Evolutionary conservation across 257 asterid genomes (phyloP), one percentile per base, ranked within the genome.

Genomic region (Striga asiatica): DNA sequence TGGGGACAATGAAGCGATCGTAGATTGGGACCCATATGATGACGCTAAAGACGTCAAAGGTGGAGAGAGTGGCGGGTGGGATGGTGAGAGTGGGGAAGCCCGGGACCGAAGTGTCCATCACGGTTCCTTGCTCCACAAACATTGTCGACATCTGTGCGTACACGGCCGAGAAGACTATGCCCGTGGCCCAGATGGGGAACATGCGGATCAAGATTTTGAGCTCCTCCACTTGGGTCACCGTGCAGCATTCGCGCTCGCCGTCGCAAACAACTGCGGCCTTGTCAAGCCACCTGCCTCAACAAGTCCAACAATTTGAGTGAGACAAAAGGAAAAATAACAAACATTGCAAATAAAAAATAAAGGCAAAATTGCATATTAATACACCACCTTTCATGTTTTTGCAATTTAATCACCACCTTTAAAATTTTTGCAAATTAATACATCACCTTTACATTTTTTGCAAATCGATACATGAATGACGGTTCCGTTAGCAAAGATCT

Each of bases 141-240:
- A 89, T 77, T 3, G 93, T 78, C 1, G 94, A 78, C 92, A 89
- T 80, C 71, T 89, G 98, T 41, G 95, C 93, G 41, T 86, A 83
- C 24, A 83, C 95, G 0, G 98, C 95, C 3, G 92, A 63, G 57
- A 89, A 86, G 66, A 86, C 79, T 24, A 89, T 89, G n/a, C 93
- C 95, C 2, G 96, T 81, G 12, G 94, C 96, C 96, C 95, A 89
- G 43, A 86, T 75, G 57, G 98, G 96, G 39, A 89, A 86, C 96
- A 89, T 86, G 41, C 98, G 88, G 38, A 83, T 76, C 70, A 89
- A 56, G 60, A 86, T 86, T 63, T 89, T 86, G 13, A 89, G 54
- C 39, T 89, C 96, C 66, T 89, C 96, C 1, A 89, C 81, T 75
- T 85, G 97, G 4, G 97, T 89, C 7, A 86, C 88, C 2, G 96